Percentiles rank a stretch among this genome's conserved stretches.
phyloP scores from a whole-genome alignment of 257 asterid species.

The Primulina eburnea region DNA sequence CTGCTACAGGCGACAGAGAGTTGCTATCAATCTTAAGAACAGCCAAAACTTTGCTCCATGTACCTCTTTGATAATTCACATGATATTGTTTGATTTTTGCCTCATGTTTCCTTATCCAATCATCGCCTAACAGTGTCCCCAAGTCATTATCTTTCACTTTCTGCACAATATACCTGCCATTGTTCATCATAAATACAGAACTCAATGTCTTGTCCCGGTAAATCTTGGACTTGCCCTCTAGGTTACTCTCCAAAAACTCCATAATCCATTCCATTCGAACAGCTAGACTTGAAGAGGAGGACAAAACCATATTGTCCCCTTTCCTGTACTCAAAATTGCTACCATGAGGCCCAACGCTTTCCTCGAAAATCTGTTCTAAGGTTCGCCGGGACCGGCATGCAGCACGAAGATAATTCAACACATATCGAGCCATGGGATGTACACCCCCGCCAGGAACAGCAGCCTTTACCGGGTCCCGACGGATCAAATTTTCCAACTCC shows the following conservation, averaged over 20 bases:
- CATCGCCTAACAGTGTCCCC: constrained; percentile 80
- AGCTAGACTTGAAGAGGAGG: constrained; percentile 54
- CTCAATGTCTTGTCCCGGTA: constrained; percentile 73
- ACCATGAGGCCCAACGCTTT: constrained; percentile 33
- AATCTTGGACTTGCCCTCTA: constrained; percentile 81
- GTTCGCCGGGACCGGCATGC: constrained; percentile 82
- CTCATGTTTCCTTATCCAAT: constrained; percentile 77
- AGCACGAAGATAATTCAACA: constrained; percentile 93
- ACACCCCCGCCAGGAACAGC: constrained; percentile 88
- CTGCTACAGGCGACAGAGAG: constrained; percentile 54
- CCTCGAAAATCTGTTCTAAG: constrained; percentile 85
- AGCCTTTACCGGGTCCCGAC: constrained; percentile 84
- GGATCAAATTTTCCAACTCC: constrained; percentile 92
- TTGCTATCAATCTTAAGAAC: constrained; percentile 59
- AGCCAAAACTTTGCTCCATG: constrained; percentile 88
- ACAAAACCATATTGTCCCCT: constrained; percentile 54
- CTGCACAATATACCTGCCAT: constrained; percentile 79
- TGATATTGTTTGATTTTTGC: constrained; percentile 80
- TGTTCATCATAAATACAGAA: constrained; percentile 88
- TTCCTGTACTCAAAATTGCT: constrained; percentile 47
- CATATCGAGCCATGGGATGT: constrained; percentile 93
- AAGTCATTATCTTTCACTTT: constrained; percentile 76
- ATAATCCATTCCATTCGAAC: constrained; percentile 87
- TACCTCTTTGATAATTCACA: constrained; percentile 76
- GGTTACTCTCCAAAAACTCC: constrained; percentile 90